These are phyloP conservation scores for Pneumocystis jirovecii DNA, from an alignment of 1,139 yeast species.

Conservation along the genomic window DNA sequence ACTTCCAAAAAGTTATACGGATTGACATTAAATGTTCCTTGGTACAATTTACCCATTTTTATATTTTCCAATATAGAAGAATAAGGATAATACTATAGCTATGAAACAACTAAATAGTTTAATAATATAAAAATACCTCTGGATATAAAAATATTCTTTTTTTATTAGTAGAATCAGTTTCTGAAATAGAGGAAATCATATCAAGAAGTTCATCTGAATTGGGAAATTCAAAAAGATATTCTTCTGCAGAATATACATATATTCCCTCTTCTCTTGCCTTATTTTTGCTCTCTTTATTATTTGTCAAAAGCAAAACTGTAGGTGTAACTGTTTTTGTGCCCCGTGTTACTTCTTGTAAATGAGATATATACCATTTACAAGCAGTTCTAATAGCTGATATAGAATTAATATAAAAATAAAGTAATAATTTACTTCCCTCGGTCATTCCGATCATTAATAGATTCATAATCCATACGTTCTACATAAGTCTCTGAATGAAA, in stretches of 20 bases:
- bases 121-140: constrained; percentile 24
- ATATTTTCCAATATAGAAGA: constrained; percentile 84
- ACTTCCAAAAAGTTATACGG: constrained; percentile 86
- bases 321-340: constrained; percentile 28
- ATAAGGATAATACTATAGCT: constrained; percentile 42
- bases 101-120: background rate
- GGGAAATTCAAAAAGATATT: constrained; percentile 58
- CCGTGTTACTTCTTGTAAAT: constrained; percentile 31
- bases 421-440: constrained; percentile 23
- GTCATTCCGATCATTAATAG: constrained; percentile 83
- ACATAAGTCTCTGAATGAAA: constrained; percentile 60
- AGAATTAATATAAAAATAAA: background rate
- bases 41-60: constrained; percentile 72
- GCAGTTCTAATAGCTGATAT: constrained; percentile 55
- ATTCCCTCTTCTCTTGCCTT: constrained; percentile 45
- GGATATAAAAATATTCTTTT: constrained; percentile 47
- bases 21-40: constrained; percentile 67
- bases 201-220: constrained; percentile 69
- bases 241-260: constrained; percentile 18
- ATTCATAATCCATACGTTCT: constrained; percentile 47
- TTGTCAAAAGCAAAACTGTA: constrained; percentile 51
- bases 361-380: constrained; percentile 56
- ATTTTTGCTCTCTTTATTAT: constrained; percentile 54
- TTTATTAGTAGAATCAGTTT: constrained; percentile 28
- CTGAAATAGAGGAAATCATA: constrained; percentile 44